A percentile compares a stretch with the other conserved stretches of the same genome.
Conservation (phyloP, 78 protist species). For the Isochrysis galbana region DNA sequence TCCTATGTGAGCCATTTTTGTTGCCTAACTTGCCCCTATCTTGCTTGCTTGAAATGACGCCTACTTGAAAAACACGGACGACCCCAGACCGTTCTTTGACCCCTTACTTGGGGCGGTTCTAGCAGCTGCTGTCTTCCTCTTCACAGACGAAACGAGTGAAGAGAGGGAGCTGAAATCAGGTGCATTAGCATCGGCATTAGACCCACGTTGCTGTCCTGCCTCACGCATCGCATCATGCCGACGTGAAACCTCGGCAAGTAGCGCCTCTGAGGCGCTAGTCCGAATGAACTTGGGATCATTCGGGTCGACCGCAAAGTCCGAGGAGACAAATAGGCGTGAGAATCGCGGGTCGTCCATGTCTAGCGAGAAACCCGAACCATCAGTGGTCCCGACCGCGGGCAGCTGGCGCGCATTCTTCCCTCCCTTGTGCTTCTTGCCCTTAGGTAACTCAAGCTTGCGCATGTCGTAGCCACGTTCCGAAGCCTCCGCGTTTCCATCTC, state of each 20-base stretch:
- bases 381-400: not conserved
- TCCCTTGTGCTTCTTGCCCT: conserved; percentile 30
- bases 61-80: too few relatives aligned
- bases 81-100: too few relatives aligned
- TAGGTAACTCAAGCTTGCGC: not conserved
- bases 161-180: too few relatives aligned
- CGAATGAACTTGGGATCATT: conserved; percentile 56
- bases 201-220: too few relatives aligned
- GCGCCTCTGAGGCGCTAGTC: not conserved
- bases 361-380: conserved; percentile 38
- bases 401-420: not conserved
- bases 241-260: not conserved
- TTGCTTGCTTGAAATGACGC: too few relatives aligned
- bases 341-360: conserved; percentile 59
- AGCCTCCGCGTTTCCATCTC: conserved; percentile 34
- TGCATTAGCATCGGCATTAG: too few relatives aligned
- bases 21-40: too few relatives aligned
- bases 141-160: too few relatives aligned
- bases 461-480: not conserved
- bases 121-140: too few relatives aligned
- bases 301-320: conserved; percentile 70
- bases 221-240: not conserved
- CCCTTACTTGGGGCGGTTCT: too few relatives aligned
- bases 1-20: too few relatives aligned
- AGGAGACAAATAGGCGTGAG: not conserved